Percentiles rank a stretch among this genome's conserved stretches.
These are phyloP conservation scores for Pichia sp. DNA, from an alignment of 1,139 yeast species.

Conservation along the genomic window DNA sequence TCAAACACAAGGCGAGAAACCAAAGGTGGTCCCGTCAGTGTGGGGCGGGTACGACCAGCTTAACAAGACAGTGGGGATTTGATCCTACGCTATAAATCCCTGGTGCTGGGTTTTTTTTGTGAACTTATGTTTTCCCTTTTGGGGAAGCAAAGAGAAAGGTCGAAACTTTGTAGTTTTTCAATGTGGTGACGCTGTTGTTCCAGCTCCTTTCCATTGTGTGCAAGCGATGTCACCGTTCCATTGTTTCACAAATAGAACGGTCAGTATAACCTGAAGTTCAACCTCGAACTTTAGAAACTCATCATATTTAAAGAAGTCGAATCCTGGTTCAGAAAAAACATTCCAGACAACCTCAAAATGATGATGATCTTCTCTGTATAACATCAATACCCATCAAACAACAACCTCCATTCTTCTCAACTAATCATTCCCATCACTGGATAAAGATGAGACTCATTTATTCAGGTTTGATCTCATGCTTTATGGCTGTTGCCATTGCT, in stretches of 20 bases:
- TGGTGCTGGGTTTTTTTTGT: not conserved
- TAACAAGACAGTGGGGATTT: no score
- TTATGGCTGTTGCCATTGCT: conserved; percentile 8
- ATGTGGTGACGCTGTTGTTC: not conserved
- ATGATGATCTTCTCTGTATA: no score
- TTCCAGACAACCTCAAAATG: no score
- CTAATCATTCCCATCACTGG: not conserved
- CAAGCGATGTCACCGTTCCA: not conserved
- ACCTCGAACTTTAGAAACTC: no score
- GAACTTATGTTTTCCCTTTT: not conserved
- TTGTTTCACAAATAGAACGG: not conserved
- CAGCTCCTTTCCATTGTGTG: not conserved
- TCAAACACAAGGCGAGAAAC: not conserved
- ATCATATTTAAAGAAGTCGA: not conserved
- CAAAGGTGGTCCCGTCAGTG: no score
- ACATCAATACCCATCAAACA: no score
- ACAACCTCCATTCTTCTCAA: not conserved
- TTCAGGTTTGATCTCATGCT: conserved; percentile 8
- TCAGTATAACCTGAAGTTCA: not conserved
- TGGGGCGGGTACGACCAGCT: no score
- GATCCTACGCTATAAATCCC: no score
- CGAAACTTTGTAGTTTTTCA: not conserved
- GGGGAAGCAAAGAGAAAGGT: conserved; percentile 1
- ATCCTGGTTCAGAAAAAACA: not conserved
- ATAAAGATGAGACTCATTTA: conserved; percentile 13